Percentiles rank a stretch among this genome's conserved stretches.
Evolutionary conservation across 1,284 basidiomycete genomes (phyloP).

Genomic region (Pseudozyma hubeiensis): DNA sequence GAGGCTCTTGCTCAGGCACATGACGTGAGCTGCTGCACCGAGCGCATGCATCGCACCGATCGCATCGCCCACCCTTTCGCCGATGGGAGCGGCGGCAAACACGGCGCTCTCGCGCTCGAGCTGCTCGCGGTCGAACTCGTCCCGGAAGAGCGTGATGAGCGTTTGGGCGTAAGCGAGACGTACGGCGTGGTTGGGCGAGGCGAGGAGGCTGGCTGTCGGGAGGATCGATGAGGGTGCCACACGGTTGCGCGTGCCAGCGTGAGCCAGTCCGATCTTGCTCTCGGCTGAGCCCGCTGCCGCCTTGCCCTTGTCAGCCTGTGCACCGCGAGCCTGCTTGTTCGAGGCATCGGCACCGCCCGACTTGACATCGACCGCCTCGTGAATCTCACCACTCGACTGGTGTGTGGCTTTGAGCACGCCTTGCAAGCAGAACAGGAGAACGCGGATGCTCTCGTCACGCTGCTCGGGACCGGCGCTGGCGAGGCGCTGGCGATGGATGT

Average conservation of each 20-base stretch:
- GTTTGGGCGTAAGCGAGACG: conserved; percentile 60
- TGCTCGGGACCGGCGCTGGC: conserved; percentile 69
- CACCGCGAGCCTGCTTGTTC: conserved; percentile 1
- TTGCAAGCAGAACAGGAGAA: conserved; percentile 77
- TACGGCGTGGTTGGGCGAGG: conserved; percentile 52
- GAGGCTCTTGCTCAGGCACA: conserved; percentile 59
- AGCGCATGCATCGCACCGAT: conserved; percentile 57
- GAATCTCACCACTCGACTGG: conserved; percentile 70
- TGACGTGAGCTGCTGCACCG: conserved; percentile 56
- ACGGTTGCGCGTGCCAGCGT: conserved; percentile 54
- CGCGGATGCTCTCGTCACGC: conserved; percentile 77
- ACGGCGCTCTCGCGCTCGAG: conserved; percentile 26
- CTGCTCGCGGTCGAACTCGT: conserved; percentile 47
- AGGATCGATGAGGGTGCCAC: conserved; percentile 47
- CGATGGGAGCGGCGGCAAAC: conserved; percentile 32
- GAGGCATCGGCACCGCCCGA: background rate
- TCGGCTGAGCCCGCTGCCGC: conserved; percentile 21
- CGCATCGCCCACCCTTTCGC: conserved; percentile 46
- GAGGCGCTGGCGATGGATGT: conserved; percentile 58
- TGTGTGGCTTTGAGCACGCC: conserved; percentile 80
- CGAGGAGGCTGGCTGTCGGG: conserved; percentile 51
- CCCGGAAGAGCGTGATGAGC: conserved; percentile 53
- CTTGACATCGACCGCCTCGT: conserved; percentile 47
- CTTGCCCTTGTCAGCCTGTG: conserved; percentile 47
- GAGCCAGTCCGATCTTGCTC: conserved; percentile 33